Evolutionary conservation across 1,284 basidiomycete species (phyloP).

Genomic region (Nidula niveotomentosa): DNA sequence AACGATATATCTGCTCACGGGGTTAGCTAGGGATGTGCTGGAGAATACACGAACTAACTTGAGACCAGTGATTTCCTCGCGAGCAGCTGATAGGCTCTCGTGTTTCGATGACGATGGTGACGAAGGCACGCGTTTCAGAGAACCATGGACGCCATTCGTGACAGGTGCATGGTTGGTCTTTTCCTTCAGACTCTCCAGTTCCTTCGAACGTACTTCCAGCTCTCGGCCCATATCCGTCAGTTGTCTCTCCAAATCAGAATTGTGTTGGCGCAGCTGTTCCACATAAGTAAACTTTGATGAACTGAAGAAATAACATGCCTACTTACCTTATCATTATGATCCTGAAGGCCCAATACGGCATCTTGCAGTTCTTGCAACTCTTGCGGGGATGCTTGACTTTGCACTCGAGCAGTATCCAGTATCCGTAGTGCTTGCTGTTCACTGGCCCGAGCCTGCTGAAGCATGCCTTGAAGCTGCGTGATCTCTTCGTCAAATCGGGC

Average conservation of each 20-base stretch:
- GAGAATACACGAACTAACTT: constrained; percentile 48
- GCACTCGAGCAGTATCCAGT: not conserved
- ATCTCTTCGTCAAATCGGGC: constrained; percentile 52
- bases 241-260: constrained; percentile 7
- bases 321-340: constrained; percentile 13
- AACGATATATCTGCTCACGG: constrained; percentile 69
- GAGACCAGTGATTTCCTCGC: constrained; percentile 73
- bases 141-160: constrained; percentile 32
- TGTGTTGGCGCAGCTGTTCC: constrained; percentile 15
- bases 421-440: not conserved
- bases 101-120: constrained; percentile 46
- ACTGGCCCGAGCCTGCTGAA: constrained; percentile 37
- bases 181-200: constrained; percentile 20
- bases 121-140: constrained; percentile 21
- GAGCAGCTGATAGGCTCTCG: constrained; percentile 41
- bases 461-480: constrained; percentile 42
- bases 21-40: constrained; percentile 1
- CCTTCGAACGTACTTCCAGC: not conserved
- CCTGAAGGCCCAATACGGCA: constrained; percentile 2
- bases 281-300: not conserved
- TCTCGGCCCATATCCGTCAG: constrained; percentile 6
- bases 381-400: not conserved
- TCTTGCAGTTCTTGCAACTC: not conserved
- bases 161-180: constrained; percentile 41
- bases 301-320: not conserved